Conservation (phyloP, 257 asterid genomes). For the Ilex aquifolium region DNA sequence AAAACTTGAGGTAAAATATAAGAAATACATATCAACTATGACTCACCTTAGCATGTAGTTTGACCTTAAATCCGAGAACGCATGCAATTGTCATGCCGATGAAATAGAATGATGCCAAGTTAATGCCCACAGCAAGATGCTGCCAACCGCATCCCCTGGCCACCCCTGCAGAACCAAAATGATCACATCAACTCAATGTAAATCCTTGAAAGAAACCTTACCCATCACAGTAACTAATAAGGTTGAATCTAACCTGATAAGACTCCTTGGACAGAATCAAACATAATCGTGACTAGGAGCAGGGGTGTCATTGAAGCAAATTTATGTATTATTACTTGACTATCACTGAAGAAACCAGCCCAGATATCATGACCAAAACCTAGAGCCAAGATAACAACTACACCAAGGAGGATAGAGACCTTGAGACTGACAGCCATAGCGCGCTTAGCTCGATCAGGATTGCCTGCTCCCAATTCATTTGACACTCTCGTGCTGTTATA, state of each 20-base stretch:
- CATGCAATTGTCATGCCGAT: too few relatives aligned
- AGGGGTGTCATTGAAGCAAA: too few relatives aligned
- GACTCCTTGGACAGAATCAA: background rate
- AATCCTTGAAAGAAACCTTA: background rate
- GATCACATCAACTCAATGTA: too few relatives aligned
- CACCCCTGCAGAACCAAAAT: too few relatives aligned
- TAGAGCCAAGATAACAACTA: background rate
- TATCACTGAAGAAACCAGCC: background rate
- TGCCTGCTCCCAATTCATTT: background rate
- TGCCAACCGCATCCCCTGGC: too few relatives aligned
- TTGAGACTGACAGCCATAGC: background rate
- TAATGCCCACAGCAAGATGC: too few relatives aligned
- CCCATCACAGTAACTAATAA: background rate
- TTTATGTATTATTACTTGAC: background rate
- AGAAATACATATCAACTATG: too few relatives aligned
- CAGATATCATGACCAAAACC: too few relatives aligned
- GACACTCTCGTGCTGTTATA: background rate
- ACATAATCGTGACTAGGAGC: background rate
- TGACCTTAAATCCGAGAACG: too few relatives aligned
- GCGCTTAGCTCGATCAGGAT: background rate
- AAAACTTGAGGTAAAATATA: too few relatives aligned
- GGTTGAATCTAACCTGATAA: background rate
- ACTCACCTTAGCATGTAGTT: too few relatives aligned
- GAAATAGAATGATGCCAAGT: too few relatives aligned
- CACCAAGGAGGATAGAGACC: background rate